phyloP scores from a whole-genome alignment of 2,329 filamentous ascomycete genomes.

The Talaromyces albobiverticillius region DNA sequence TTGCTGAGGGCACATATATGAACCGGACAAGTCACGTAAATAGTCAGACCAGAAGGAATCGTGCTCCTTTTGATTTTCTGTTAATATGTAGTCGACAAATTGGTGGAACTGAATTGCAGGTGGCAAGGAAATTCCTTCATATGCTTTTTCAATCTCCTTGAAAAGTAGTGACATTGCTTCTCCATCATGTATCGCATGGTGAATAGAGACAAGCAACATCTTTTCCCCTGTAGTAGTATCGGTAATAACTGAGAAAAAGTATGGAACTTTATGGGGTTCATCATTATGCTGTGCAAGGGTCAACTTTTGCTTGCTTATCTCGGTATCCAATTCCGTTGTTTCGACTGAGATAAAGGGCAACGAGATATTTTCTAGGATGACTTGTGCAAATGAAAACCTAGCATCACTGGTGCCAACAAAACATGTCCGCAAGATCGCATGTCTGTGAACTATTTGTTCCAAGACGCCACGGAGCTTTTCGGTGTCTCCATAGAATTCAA shows the following conservation, averaged over 20 bases:
- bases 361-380: conserved; percentile 56
- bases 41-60: conserved; percentile 63
- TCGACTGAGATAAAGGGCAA: conserved; percentile 48
- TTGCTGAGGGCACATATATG: conserved; percentile 18
- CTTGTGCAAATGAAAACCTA: conserved; percentile 66
- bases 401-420: conserved; percentile 66
- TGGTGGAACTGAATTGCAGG: conserved; percentile 55
- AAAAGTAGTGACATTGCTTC: conserved; percentile 70
- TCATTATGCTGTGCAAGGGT: conserved; percentile 19
- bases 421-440: conserved; percentile 74
- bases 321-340: conserved; percentile 35
- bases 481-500: conserved; percentile 56
- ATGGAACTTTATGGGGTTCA: conserved; percentile 27
- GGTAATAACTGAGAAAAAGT: conserved; percentile 25
- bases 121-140: conserved; percentile 48
- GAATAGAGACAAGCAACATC: conserved; percentile 53
- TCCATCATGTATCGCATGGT: conserved; percentile 86
- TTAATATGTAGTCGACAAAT: conserved; percentile 63
- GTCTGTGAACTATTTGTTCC: conserved; percentile 60
- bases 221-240: conserved; percentile 7
- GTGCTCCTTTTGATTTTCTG: conserved; percentile 37
- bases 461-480: conserved; percentile 58
- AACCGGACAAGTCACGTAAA: conserved; percentile 53
- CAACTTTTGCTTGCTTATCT: conserved; percentile 46
- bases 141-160: conserved; percentile 64